These are phyloP conservation scores for Oemleria cerasiformis DNA, from an alignment of 306 rosid genomes.

Conservation along the genomic window DNA sequence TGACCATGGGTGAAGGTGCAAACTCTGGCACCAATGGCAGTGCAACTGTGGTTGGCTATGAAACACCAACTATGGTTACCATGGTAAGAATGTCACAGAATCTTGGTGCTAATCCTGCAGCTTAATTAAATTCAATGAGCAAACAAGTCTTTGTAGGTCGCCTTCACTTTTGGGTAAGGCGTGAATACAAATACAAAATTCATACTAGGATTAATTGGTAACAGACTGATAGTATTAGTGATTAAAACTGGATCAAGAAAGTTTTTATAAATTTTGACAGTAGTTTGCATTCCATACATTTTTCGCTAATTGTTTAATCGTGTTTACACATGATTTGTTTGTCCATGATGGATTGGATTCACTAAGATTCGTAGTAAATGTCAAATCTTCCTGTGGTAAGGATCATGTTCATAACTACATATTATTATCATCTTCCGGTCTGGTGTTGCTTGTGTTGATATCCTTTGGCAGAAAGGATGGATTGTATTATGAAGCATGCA, in stretches of 20 bases:
- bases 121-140: background rate
- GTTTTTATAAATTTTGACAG: background rate
- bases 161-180: background rate
- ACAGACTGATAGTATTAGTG: background rate
- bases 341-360: background rate
- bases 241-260: background rate
- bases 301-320: background rate
- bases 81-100: conserved; percentile 5
- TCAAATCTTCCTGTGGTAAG: background rate
- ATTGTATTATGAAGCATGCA: too few species aligned
- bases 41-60: background rate
- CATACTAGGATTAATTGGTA: background rate
- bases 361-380: too few species aligned
- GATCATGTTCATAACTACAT: background rate
- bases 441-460: background rate
- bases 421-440: too few species aligned
- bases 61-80: conserved; percentile 3
- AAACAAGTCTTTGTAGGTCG: background rate
- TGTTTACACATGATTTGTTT: background rate
- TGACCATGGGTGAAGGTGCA: background rate
- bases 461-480: too few species aligned
- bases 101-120: background rate
- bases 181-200: background rate
- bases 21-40: background rate
- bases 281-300: background rate